A percentile compares a stretch with the other conserved stretches of the same genome.
These are phyloP conservation scores for Senna siamea DNA, from an alignment of 306 rosid genomes.

Conservation along the genomic window DNA sequence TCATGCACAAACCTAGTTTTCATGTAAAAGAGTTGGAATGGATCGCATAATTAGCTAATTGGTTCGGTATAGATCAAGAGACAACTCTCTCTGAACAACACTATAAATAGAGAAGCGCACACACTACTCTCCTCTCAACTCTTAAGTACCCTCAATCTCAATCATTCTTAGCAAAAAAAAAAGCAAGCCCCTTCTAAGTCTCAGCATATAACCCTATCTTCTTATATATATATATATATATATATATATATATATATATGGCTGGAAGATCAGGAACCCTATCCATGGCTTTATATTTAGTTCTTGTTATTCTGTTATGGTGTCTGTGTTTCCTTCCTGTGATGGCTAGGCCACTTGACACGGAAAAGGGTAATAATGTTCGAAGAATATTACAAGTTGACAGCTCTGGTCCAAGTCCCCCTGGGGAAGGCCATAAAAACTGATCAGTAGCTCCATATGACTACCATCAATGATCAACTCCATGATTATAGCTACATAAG, in stretches of 20 bases:
- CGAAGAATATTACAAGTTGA: neutral
- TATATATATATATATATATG: too few species aligned
- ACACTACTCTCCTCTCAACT: neutral
- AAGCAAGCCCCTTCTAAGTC: neutral
- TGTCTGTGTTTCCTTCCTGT: slow-evolving; percentile 2
- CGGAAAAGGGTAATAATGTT: too few species aligned
- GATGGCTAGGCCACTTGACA: slow-evolving; percentile 33
- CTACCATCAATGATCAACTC: too few species aligned
- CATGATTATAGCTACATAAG: neutral
- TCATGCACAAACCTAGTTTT: too few species aligned
- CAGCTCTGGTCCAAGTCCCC: neutral
- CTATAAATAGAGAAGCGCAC: slow-evolving; percentile 35
- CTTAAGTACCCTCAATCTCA: neutral
- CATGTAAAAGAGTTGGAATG: too few species aligned
- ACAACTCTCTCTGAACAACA: neutral
- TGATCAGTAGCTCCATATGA: too few species aligned
- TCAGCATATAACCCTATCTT: neutral
- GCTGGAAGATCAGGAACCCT: neutral
- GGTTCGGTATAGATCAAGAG: too few species aligned
- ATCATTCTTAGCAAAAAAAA: too few species aligned
- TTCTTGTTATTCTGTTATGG: slow-evolving; percentile 13
- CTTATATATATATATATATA: too few species aligned
- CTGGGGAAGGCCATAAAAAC: neutral
- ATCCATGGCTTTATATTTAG: slow-evolving; percentile 19
- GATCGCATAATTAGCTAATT: too few species aligned